Conservation (phyloP, 2,329 filamentous ascomycete genomes). For the Onygenales sp. region DNA sequence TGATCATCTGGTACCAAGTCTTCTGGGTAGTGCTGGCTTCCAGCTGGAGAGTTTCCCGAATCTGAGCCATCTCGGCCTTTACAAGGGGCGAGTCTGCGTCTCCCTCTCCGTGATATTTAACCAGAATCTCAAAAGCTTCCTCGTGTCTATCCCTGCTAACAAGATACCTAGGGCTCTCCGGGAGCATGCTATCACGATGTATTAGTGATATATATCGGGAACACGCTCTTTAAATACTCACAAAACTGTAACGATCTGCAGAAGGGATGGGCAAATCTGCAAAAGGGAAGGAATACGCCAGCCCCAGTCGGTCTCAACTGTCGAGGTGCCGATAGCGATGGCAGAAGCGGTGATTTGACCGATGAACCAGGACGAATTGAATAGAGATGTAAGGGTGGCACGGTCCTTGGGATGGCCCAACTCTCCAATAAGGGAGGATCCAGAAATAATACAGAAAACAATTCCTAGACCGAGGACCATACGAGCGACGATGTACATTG, state of each 20-base stretch:
- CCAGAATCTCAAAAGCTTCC: conserved; percentile 16
- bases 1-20: conserved; percentile 21
- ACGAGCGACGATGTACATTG: conserved; percentile 52
- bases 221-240: neutral
- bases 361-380: conserved; percentile 52
- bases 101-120: conserved; percentile 41
- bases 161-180: conserved; percentile 14
- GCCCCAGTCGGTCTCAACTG: conserved; percentile 27
- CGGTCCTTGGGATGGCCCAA: conserved; percentile 53
- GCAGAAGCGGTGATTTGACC: conserved; percentile 39
- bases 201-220: neutral
- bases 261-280: conserved; percentile 25
- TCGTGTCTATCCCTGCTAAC: conserved; percentile 16
- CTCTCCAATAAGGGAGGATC: conserved; percentile 50
- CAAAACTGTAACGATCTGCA: conserved; percentile 20
- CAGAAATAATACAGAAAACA: conserved; percentile 50
- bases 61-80: conserved; percentile 50
- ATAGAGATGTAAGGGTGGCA: conserved; percentile 49
- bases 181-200: conserved; percentile 8
- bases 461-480: conserved; percentile 55
- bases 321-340: conserved; percentile 26
- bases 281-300: conserved; percentile 35
- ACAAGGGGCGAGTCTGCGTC: conserved; percentile 41
- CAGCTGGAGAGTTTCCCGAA: conserved; percentile 44
- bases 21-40: conserved; percentile 40